Conservation (phyloP, 495 filamentous ascomycete genomes). For the Aspergillus indologenus region DNA sequence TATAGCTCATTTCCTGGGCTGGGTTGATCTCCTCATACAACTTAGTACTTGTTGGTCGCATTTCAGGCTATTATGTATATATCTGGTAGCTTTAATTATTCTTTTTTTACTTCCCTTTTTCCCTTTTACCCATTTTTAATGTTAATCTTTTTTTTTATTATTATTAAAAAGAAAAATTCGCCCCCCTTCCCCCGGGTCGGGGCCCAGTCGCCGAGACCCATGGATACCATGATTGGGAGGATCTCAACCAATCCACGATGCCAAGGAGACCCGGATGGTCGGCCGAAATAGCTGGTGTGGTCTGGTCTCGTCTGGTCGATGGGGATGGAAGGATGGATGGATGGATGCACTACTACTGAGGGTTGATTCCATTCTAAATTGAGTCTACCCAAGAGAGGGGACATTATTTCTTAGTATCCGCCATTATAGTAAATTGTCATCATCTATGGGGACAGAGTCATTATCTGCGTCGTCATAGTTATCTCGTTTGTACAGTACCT, state of each 20-base stretch:
- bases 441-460: not conserved
- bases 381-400: not conserved
- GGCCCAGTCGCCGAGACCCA: not conserved
- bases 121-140: too few relatives aligned
- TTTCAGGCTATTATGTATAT: not conserved
- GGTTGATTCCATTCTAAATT: too few relatives aligned
- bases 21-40: too few relatives aligned
- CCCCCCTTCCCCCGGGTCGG: too few relatives aligned
- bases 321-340: not conserved
- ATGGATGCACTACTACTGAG: not conserved
- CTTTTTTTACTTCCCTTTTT: not conserved
- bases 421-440: not conserved
- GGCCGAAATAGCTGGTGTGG: conserved; percentile 18
- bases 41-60: too few relatives aligned
- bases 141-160: too few relatives aligned
- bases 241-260: conserved; percentile 4
- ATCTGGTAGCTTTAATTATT: not conserved
- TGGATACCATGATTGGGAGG: conserved; percentile 14
- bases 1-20: too few relatives aligned
- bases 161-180: too few relatives aligned
- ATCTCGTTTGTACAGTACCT: not conserved
- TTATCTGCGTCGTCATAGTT: not conserved
- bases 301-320: not conserved
- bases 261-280: conserved; percentile 14
- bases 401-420: not conserved